A percentile compares a stretch with the other conserved stretches of the same genome.
Evolutionary conservation across 495 filamentous ascomycete species (phyloP).

Genomic region (Coniosporium apollinis): DNA sequence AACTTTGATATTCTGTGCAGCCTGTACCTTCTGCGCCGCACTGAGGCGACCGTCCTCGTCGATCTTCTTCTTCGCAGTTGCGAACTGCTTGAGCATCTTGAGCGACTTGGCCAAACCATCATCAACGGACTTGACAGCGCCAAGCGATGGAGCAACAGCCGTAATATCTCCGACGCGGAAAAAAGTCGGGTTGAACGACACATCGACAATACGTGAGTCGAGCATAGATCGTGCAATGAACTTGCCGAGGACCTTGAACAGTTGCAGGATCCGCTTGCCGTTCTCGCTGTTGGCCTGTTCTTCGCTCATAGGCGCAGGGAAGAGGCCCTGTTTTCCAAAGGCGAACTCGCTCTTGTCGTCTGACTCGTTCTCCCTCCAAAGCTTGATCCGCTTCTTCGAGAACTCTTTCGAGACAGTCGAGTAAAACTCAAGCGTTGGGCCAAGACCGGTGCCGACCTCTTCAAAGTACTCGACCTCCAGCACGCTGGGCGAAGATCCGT

Average conservation of each 20-base stretch:
- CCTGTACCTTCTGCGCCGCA: conserved; percentile 49
- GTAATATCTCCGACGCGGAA: conserved; percentile 79
- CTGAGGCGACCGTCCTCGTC: conserved; percentile 49
- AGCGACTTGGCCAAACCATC: conserved; percentile 70
- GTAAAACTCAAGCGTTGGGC: conserved; percentile 96
- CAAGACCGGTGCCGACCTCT: conserved; percentile 91
- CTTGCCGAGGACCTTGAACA: conserved; percentile 90
- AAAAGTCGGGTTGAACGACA: conserved; percentile 94
- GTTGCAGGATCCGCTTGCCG: conserved; percentile 64
- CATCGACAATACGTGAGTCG: conserved; percentile 93
- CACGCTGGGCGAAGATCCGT: conserved; percentile 86
- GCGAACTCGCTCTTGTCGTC: conserved; percentile 63
- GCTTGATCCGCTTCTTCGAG: conserved; percentile 85
- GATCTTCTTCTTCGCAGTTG: conserved; percentile 61
- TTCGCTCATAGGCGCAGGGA: conserved; percentile 82
- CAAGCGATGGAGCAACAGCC: conserved; percentile 67
- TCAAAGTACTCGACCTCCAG: conserved; percentile 98
- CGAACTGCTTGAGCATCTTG: conserved; percentile 77
- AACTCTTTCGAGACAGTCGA: conserved; percentile 96
- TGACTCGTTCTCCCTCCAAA: conserved; percentile 90
- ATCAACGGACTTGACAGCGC: conserved; percentile 85
- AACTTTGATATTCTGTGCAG: conserved; percentile 48
- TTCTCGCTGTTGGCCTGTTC: conserved; percentile 55
- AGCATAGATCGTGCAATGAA: conserved; percentile 98
- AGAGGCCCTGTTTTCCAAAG: conserved; percentile 70